Percentiles rank a stretch among this genome's conserved stretches.
Evolutionary conservation across 2,329 filamentous ascomycete genomes (phyloP).

Genomic region (Aaosphaeria pasadenensis): DNA sequence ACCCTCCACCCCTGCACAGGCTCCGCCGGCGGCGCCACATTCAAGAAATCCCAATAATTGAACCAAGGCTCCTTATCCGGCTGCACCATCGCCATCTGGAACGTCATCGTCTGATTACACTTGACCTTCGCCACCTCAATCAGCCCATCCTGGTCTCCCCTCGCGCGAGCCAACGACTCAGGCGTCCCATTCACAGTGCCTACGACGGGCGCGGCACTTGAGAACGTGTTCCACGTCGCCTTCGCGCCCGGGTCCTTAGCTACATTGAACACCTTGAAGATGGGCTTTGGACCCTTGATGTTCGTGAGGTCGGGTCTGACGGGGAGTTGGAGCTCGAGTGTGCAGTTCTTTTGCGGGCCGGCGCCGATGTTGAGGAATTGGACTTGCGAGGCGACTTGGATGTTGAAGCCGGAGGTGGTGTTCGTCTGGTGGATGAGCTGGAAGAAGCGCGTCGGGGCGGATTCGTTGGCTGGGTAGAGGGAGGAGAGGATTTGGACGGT

Average conservation of each 20-base stretch:
- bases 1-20: slow-evolving; percentile 27
- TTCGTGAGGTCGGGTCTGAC: slow-evolving; percentile 3
- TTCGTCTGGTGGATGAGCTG: slow-evolving; percentile 27
- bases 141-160: slow-evolving; percentile 10
- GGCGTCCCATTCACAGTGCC: slow-evolving; percentile 19
- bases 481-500: slow-evolving; percentile 24
- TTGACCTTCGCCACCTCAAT: slow-evolving; percentile 14
- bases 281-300: slow-evolving; percentile 17
- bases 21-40: slow-evolving; percentile 18
- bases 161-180: neutral
- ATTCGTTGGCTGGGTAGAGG: slow-evolving; percentile 20
- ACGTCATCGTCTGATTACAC: slow-evolving; percentile 27
- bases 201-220: slow-evolving; percentile 4
- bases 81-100: slow-evolving; percentile 16
- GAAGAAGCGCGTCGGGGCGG: slow-evolving; percentile 19
- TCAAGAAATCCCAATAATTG: slow-evolving; percentile 27
- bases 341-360: slow-evolving; percentile 11
- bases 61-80: slow-evolving; percentile 5
- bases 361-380: slow-evolving; percentile 13
- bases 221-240: slow-evolving; percentile 22
- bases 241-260: slow-evolving; percentile 7
- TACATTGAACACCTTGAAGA: slow-evolving; percentile 24
- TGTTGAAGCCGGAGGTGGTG: slow-evolving; percentile 1
- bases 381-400: slow-evolving; percentile 23
- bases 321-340: slow-evolving; percentile 25